Conservation (phyloP, 306 rosid genomes). For the Gillenia trifoliata region DNA sequence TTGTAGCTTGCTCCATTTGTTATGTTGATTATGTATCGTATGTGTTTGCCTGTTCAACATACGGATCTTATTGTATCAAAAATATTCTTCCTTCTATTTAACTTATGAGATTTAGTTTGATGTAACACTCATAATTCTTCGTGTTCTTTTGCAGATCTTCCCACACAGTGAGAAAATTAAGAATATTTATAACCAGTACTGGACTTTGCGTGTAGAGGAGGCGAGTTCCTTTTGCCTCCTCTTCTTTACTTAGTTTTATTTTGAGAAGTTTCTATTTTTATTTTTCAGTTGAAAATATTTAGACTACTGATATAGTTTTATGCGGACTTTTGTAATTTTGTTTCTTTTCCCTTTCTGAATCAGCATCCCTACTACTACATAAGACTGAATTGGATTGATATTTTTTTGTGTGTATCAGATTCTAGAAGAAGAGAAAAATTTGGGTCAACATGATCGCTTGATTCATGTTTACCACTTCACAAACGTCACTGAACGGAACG, state of each 20-base stretch:
- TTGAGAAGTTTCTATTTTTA: background rate
- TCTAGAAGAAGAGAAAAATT: constrained; percentile 79
- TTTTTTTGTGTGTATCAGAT: constrained; percentile 34
- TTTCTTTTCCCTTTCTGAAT: background rate
- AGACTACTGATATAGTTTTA: background rate
- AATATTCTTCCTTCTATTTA: background rate
- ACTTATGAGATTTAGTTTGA: background rate
- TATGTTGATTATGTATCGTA: too few relatives aligned
- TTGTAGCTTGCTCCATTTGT: too few relatives aligned
- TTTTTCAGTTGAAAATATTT: background rate
- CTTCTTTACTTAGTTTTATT: background rate
- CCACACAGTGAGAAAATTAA: constrained; percentile 60
- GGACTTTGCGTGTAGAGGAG: constrained; percentile 83
- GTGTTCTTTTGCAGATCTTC: constrained; percentile 41
- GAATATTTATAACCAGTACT: constrained; percentile 76
- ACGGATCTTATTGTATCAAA: background rate
- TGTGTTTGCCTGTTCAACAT: too few relatives aligned
- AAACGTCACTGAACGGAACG: constrained; percentile 68
- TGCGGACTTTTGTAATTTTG: background rate
- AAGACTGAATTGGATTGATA: background rate
- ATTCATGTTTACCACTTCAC: constrained; percentile 87
- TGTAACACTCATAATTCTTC: background rate
- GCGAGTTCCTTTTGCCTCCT: constrained; percentile 20
- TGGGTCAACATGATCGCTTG: constrained; percentile 71
- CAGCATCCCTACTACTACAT: background rate